phyloP scores from a whole-genome alignment of 192 early-diverging fungal genomes.

The Coemansia sp. region DNA sequence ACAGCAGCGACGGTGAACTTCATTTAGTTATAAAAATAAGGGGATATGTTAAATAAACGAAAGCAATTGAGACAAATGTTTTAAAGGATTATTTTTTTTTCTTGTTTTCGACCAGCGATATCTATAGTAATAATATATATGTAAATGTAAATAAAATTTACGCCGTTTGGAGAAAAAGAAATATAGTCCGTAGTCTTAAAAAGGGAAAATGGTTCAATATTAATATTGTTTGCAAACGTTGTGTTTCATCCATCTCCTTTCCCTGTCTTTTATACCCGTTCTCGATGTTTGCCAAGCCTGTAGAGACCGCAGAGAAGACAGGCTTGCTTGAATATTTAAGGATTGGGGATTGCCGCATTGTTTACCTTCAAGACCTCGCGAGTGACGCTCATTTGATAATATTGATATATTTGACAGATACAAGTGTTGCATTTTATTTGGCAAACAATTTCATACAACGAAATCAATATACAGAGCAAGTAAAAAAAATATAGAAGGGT shows the following conservation, averaged over 20 bases:
- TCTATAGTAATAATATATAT: background rate
- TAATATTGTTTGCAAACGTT: no score
- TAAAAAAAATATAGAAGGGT: background rate
- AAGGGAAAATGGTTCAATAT: no score
- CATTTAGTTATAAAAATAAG: background rate
- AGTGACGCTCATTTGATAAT: no score
- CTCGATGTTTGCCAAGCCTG: no score
- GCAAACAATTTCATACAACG: background rate
- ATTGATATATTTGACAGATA: background rate
- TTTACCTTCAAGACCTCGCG: no score
- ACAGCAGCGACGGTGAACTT: background rate
- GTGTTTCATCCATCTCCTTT: background rate
- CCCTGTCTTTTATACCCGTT: background rate
- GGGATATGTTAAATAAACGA: background rate
- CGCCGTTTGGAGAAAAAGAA: background rate
- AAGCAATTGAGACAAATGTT: background rate
- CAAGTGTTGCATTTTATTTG: background rate
- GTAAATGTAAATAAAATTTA: no score
- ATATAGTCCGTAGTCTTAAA: background rate
- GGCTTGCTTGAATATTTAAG: no score
- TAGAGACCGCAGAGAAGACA: no score
- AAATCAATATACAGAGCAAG: background rate
- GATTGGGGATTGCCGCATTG: no score
- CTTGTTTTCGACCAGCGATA: slow-evolving; percentile 1
- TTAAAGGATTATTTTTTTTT: background rate